phyloP scores from a whole-genome alignment of 169 alveolate species.

The Babesia sp. region DNA sequence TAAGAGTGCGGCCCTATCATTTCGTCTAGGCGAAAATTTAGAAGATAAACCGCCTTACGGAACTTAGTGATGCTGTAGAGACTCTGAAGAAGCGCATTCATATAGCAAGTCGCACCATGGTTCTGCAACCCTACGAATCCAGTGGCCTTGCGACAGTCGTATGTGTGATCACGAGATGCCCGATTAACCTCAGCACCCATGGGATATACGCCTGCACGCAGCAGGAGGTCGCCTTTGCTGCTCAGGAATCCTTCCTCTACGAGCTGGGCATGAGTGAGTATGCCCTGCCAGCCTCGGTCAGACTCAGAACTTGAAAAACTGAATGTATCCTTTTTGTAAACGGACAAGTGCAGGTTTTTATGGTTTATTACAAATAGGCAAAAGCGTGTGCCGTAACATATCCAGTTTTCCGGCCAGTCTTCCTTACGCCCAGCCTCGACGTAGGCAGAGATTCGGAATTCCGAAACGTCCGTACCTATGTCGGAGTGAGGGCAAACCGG shows the following conservation, averaged over 20 bases:
- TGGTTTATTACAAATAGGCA: conserved; percentile 77
- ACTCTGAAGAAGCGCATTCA: conserved; percentile 97
- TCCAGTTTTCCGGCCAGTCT: conserved; percentile 86
- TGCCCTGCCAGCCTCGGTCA: conserved; percentile 85
- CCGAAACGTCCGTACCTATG: conserved; percentile 13
- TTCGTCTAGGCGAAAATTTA: conserved; percentile 70
- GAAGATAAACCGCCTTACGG: conserved; percentile 89
- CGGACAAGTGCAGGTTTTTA: conserved; percentile 73
- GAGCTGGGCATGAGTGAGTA: conserved; percentile 66
- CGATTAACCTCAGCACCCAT: conserved; percentile 76
- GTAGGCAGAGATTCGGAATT: conserved; percentile 64
- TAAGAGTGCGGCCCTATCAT: conserved; percentile 62
- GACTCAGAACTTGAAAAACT: conserved; percentile 75
- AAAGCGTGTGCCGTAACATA: conserved; percentile 79
- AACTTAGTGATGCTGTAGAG: conserved; percentile 95
- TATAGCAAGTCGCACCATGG: conserved; percentile 98
- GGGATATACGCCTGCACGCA: conserved; percentile 79
- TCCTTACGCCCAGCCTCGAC: conserved; percentile 77
- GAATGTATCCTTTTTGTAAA: conserved; percentile 74
- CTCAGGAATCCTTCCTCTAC: conserved; percentile 73
- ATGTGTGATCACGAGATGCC: conserved; percentile 67
- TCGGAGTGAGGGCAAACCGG: conserved; percentile 65
- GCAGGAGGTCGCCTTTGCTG: conserved; percentile 70
- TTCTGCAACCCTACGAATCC: conserved; percentile 94
- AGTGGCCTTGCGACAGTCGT: conserved; percentile 80